phyloP scores from a whole-genome alignment of 164 flowering plant genomes.

The Chimonanthus salicifolius region DNA sequence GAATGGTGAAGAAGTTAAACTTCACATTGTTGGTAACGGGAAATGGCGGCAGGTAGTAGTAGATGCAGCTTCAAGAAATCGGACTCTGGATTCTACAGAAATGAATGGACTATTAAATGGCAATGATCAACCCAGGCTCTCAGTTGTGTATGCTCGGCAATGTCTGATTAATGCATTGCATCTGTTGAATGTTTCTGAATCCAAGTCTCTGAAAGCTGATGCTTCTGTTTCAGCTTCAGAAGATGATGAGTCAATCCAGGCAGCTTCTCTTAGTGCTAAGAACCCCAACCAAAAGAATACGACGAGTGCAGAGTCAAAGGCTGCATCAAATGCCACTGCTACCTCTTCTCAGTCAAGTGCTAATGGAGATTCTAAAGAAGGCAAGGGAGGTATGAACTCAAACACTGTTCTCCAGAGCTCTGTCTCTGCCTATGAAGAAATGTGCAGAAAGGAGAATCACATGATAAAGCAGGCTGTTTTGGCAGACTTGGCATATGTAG shows the following conservation, averaged over 20 bases:
- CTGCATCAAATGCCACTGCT: conserved; percentile 17
- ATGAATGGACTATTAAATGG: conserved; percentile 21
- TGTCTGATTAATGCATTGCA: conserved; percentile 73
- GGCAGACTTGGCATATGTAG: conserved; percentile 72
- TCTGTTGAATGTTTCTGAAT: conserved; percentile 29
- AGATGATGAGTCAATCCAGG: conserved; percentile 11
- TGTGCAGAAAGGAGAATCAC: conserved; percentile 48
- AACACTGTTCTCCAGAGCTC: conserved; percentile 45
- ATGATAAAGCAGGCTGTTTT: conserved; percentile 70
- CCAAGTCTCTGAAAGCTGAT: not conserved
- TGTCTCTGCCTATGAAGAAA: conserved; percentile 48
- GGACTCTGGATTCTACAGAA: conserved; percentile 13
- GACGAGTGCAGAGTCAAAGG: conserved; percentile 24
- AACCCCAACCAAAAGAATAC: conserved; percentile 34
- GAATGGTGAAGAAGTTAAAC: conserved; percentile 27
- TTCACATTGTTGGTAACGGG: conserved; percentile 71
- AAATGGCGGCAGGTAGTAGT: conserved; percentile 79
- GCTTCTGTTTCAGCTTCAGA: conserved; percentile 3
- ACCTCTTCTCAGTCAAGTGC: conserved; percentile 33
- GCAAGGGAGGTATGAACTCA: conserved; percentile 41
- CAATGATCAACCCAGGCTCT: conserved; percentile 46
- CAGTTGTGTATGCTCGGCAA: conserved; percentile 62
- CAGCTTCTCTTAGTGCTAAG: conserved; percentile 2
- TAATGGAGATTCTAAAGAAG: conserved; percentile 77
- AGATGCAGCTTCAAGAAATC: conserved; percentile 35